Conservation (phyloP, 306 rosid genomes). For the Citrullus colocynthis region DNA sequence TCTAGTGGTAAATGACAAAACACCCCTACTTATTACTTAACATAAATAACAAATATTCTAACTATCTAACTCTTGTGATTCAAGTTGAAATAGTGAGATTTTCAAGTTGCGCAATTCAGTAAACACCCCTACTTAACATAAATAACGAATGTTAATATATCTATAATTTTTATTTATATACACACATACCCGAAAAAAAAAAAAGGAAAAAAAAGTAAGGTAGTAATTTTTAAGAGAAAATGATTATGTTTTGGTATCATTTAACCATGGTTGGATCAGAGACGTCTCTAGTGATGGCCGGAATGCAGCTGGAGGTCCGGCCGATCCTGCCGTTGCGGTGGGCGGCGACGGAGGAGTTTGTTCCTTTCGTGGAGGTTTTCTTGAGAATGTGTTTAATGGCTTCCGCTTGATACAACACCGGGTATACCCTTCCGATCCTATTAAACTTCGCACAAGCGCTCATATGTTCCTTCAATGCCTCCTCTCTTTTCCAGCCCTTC, state of each 20-base stretch:
- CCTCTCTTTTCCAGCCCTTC: conserved; percentile 31
- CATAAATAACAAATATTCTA: no score
- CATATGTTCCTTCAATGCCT: conserved; percentile 37
- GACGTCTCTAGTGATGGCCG: conserved; percentile 20
- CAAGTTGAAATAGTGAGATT: no score
- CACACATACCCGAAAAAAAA: no score
- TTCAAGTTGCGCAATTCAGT: no score
- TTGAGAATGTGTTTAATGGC: conserved; percentile 41
- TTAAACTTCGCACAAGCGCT: conserved; percentile 41
- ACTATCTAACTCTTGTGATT: no score
- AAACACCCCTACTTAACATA: no score
- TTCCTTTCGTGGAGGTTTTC: conserved; percentile 21
- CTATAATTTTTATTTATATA: no score
- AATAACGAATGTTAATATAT: no score
- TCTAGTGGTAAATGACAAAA: no score
- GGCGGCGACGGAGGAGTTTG: not conserved
- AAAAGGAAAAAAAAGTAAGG: no score
- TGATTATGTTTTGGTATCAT: not conserved
- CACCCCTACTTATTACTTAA: no score
- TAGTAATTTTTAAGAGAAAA: no score
- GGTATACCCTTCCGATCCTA: conserved; percentile 28
- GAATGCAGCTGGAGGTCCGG: conserved; percentile 39
- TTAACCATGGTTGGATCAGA: not conserved
- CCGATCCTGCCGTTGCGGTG: conserved; percentile 6
- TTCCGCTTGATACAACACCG: conserved; percentile 38